Evolutionary conservation across 352 stramenopile genomes (phyloP).

Genomic region (Phytophthora uliginosa): DNA sequence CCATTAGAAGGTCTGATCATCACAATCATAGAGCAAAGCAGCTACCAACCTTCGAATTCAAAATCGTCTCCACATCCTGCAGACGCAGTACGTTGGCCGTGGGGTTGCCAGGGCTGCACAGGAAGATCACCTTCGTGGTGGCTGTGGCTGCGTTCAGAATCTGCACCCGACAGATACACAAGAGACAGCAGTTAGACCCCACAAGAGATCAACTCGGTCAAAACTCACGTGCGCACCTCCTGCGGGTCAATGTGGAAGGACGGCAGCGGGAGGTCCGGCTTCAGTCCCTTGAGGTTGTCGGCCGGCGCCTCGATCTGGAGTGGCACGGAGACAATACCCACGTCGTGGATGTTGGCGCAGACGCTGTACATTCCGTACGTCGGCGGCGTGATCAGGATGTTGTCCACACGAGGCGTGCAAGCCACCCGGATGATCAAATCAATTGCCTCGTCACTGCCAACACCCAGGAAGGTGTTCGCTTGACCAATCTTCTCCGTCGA

Average conservation of each 20-base stretch:
- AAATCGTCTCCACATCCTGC: constrained; percentile 91
- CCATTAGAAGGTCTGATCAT: constrained; percentile 3
- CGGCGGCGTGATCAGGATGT: constrained; percentile 97
- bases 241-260: constrained; percentile 87
- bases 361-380: constrained; percentile 99
- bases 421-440: constrained; percentile 98
- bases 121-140: constrained; percentile 97
- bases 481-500: constrained; percentile 70
- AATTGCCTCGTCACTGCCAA: constrained; percentile 99
- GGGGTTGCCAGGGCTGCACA: constrained; percentile 99
- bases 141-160: constrained; percentile 92
- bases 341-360: constrained; percentile 98
- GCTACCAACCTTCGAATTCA: constrained; percentile 73
- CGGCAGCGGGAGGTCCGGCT: constrained; percentile 59
- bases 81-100: constrained; percentile 96
- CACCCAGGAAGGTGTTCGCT: constrained; percentile 98
- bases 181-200: not conserved
- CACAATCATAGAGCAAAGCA: not conserved
- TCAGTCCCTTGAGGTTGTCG: constrained; percentile 77
- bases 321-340: constrained; percentile 94
- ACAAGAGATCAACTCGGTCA: not conserved
- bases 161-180: constrained; percentile 35
- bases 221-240: constrained; percentile 45
- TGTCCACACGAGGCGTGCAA: constrained; percentile 93
- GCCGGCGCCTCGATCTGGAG: constrained; percentile 79